A percentile compares a stretch with the other conserved stretches of the same genome.
Conservation (phyloP, 352 stramenopile genomes). For the Globisporangium mamillatum region DNA sequence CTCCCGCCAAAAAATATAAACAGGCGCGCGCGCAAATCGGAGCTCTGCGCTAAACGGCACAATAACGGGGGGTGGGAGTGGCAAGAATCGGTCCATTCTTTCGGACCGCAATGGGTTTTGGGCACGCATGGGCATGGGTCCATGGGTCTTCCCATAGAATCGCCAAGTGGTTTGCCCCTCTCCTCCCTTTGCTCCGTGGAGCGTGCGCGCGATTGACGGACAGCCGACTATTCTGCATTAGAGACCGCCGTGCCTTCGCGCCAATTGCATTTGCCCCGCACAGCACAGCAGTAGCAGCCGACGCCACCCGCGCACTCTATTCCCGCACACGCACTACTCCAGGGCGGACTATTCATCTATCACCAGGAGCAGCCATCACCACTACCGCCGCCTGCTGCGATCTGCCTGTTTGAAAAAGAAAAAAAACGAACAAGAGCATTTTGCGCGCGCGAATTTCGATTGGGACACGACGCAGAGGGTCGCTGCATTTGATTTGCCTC, state of each 20-base stretch:
- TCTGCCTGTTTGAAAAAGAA: not conserved
- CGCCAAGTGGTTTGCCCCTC: constrained; percentile 5
- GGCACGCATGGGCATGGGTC: not conserved
- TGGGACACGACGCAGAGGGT: constrained; percentile 7
- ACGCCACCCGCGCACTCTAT: not conserved
- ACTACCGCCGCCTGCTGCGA: not conserved
- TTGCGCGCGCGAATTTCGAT: not conserved
- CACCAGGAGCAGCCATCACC: not conserved
- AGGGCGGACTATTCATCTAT: not conserved
- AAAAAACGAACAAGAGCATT: constrained; percentile 2
- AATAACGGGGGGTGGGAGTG: constrained; percentile 15
- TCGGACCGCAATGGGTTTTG: constrained; percentile 3
- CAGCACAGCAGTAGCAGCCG: not conserved
- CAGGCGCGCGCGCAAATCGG: constrained; percentile 10
- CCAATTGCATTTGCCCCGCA: not conserved
- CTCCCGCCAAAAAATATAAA: constrained; percentile 19
- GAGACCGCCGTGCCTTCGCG: not conserved
- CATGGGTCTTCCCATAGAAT: constrained; percentile 5
- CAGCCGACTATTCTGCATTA: constrained; percentile 10
- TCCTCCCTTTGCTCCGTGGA: not conserved
- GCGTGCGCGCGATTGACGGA: constrained; percentile 2
- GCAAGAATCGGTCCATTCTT: constrained; percentile 1
- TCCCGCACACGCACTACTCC: not conserved
- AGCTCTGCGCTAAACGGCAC: constrained; percentile 3
- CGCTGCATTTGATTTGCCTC: not conserved